These are phyloP conservation scores for Pleurozium schreberi DNA, from an alignment of 225 moss, liverwort and hornwort species.

Conservation along the genomic window DNA sequence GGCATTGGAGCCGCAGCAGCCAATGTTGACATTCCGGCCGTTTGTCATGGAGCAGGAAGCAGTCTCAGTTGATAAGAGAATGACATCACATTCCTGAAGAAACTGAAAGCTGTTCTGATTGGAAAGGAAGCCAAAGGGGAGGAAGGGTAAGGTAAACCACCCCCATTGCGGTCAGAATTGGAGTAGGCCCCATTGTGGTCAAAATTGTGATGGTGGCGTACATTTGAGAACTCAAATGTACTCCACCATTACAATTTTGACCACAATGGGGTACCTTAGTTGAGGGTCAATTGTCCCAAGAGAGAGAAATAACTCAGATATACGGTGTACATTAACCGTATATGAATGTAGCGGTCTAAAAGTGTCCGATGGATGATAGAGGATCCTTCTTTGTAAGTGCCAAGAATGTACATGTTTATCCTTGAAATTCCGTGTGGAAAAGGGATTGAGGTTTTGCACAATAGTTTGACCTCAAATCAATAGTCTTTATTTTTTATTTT, in stretches of 20 bases:
- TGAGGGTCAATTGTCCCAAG: background rate
- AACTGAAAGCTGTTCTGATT: background rate
- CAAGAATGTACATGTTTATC: background rate
- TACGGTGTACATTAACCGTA: rapidly evolving
- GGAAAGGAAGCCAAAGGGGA: background rate
- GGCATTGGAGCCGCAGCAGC: background rate
- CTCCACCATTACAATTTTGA: too few species aligned
- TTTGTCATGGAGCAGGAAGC: background rate
- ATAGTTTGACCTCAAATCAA: background rate
- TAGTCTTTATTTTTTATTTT: too few species aligned
- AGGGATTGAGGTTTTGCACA: background rate
- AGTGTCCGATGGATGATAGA: background rate
- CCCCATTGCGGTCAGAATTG: too few species aligned
- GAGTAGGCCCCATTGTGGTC: too few species aligned
- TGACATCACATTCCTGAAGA: background rate
- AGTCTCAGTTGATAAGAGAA: background rate
- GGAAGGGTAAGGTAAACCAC: background rate
- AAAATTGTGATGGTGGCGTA: too few species aligned
- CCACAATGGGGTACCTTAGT: background rate
- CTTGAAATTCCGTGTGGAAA: rapidly evolving
- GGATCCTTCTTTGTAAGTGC: background rate
- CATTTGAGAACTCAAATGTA: too few species aligned
- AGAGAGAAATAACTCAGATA: background rate
- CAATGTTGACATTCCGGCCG: constrained; percentile 5
- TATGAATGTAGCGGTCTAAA: rapidly evolving